Conservation (phyloP, 768 basidiomycete genomes). For the Tubosaeta sp. region DNA sequence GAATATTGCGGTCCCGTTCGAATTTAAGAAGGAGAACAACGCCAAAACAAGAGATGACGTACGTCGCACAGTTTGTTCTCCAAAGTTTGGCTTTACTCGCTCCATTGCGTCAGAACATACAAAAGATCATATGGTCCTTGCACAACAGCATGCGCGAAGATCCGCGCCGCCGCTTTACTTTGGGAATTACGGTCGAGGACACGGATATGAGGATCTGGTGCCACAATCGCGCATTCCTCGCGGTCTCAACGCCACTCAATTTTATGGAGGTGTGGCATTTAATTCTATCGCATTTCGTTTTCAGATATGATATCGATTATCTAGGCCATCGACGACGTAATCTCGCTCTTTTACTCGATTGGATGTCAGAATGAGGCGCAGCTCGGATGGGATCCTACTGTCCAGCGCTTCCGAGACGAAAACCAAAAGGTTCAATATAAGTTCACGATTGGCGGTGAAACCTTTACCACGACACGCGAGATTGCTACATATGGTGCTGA, state of each 20-base stretch:
- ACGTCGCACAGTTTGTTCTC: too few species aligned
- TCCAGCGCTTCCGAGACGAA: background rate
- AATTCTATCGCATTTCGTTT: background rate
- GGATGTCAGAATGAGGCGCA: background rate
- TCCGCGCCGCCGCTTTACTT: slow-evolving; percentile 19
- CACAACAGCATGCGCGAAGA: slow-evolving; percentile 28
- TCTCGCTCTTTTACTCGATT: slow-evolving; percentile 8
- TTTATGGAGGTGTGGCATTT: background rate
- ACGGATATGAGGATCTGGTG: slow-evolving; percentile 27
- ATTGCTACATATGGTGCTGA: slow-evolving; percentile 4
- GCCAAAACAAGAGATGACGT: too few species aligned
- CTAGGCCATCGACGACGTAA: slow-evolving; percentile 1
- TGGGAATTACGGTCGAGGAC: slow-evolving; percentile 29
- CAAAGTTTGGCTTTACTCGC: background rate
- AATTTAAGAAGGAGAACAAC: too few species aligned
- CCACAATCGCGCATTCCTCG: background rate
- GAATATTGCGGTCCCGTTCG: too few species aligned
- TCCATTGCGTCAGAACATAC: slow-evolving; percentile 6
- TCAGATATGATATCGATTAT: background rate
- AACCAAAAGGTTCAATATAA: background rate
- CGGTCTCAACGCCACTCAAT: background rate
- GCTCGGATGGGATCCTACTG: slow-evolving; percentile 11
- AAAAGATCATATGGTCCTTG: slow-evolving; percentile 26
- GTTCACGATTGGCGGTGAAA: background rate
- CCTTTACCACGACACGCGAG: background rate